Conservation (phyloP, 129 eudicot genomes). For the Tagetes erecta region DNA sequence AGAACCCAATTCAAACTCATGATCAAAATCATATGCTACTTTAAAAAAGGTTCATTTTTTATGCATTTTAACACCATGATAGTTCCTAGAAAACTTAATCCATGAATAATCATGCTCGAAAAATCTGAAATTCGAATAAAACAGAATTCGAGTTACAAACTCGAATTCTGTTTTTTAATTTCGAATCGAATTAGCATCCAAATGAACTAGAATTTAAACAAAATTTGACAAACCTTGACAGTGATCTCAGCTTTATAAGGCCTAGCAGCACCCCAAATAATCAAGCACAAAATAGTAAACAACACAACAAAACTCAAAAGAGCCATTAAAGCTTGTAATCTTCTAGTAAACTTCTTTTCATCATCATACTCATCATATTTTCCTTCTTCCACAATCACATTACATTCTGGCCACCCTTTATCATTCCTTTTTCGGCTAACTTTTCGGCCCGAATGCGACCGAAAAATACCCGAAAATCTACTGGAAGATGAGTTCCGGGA, state of each 20-base stretch:
- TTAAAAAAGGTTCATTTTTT: too few relatives aligned
- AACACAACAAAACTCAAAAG: slow-evolving; percentile 59
- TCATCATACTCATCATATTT: slow-evolving; percentile 79
- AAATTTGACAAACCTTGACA: slow-evolving; percentile 60
- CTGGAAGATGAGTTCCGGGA: slow-evolving; percentile 95
- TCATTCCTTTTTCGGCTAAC: slow-evolving; percentile 76
- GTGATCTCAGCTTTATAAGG: slow-evolving; percentile 72
- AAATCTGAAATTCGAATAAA: too few relatives aligned
- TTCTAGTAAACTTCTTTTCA: slow-evolving; percentile 55
- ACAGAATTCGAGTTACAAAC: too few relatives aligned
- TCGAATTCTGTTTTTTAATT: too few relatives aligned
- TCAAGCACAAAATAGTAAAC: slow-evolving; percentile 81
- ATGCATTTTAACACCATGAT: neutral
- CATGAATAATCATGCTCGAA: neutral
- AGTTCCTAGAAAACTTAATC: neutral
- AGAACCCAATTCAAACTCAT: too few relatives aligned
- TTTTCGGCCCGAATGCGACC: slow-evolving; percentile 94
- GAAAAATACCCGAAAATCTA: slow-evolving; percentile 89
- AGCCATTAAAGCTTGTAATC: slow-evolving; percentile 73
- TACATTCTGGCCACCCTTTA: slow-evolving; percentile 99
- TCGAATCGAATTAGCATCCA: too few relatives aligned
- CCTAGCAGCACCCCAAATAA: slow-evolving; percentile 91
- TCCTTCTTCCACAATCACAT: slow-evolving; percentile 96
- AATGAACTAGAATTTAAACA: neutral
- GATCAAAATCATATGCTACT: too few relatives aligned